Base-by-base conservation (phyloP, 75 land plant genomes). In the Azolla pinnata region DNA sequence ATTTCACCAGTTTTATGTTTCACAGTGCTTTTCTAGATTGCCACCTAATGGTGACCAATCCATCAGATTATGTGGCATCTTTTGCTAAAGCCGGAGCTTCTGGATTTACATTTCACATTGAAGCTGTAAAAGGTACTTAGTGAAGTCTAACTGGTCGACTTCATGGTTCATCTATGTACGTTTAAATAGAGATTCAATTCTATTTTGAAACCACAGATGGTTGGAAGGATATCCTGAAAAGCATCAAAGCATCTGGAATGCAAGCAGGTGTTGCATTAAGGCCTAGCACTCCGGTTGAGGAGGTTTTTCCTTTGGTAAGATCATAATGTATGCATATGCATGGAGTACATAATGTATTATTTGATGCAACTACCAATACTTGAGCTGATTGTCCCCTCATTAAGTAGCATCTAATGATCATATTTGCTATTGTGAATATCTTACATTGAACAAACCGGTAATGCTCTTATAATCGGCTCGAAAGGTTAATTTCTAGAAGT, bases 41-140 rank as follows among this genome's bases (percentile, higher is more conserved):
- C 61, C 97, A 92, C 62, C 78, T 92, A 16, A 92, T 92, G 98
- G 98, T 85, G 12, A 88, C 95, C 61, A 88, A 92, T 71, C 97
- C 97, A 27, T 42, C 79, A 47, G 95, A 85, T 66, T 92, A 92
- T 81, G 86, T 92, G 10, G 87, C 86, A 49, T 74, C 89, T 44
- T 58, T 92, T 16, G 79, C 75, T 40, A 88, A 85, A 61, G 96
- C 98, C 59, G 98, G 98, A 64, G 98, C 98, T 66, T 92, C 98
- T 48, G 84, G 90, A 46, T 92, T 92, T 60, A 92, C 98, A 21
- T 92, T 92, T 75, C 98, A 92, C 61, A 60, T 88, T 59, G 98
- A 91, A 57, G 84, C 48, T 25, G 63, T 85, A 20, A 70, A 76
- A 88, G 95, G 97, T 81, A 52, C 29, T 52, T 21, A 35, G 40